These are phyloP conservation scores for Arthrobotrys megalospora DNA, from an alignment of 2,329 filamentous ascomycete species.

Conservation along the genomic window DNA sequence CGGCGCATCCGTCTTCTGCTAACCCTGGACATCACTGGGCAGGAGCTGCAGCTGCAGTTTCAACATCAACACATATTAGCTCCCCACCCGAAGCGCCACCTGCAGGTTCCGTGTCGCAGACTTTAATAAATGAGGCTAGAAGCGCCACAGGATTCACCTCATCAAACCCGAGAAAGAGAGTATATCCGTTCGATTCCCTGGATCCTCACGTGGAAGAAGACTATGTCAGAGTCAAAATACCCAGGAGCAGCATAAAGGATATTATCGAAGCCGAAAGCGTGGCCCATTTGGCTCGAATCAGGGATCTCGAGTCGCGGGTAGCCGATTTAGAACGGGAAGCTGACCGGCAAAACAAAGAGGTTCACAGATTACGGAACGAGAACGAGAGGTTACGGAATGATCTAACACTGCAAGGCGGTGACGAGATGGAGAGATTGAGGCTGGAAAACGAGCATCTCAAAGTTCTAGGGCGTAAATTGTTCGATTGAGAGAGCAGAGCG, in stretches of 20 bases:
- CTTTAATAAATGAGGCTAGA: constrained; percentile 43
- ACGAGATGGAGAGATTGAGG: constrained; percentile 55
- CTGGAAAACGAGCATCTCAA: constrained; percentile 58
- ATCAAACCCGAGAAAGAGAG: constrained; percentile 56
- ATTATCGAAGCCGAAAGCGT: constrained; percentile 42
- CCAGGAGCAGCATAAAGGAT: constrained; percentile 48
- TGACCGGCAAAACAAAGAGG: constrained; percentile 51
- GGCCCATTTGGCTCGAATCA: constrained; percentile 22
- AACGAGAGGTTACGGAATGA: constrained; percentile 57
- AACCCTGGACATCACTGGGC: constrained; percentile 57
- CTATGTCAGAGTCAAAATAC: constrained; percentile 51
- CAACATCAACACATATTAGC: constrained; percentile 58
- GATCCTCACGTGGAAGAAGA: constrained; percentile 53
- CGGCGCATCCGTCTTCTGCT: constrained; percentile 58
- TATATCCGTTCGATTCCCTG: constrained; percentile 53
- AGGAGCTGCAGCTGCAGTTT: constrained; percentile 53
- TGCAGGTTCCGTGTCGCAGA: constrained; percentile 45
- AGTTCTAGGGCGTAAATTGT: constrained; percentile 54
- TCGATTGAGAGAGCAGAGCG: constrained; percentile 30
- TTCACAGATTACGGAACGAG: constrained; percentile 49
- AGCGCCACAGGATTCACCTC: constrained; percentile 51
- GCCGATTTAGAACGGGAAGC: constrained; percentile 45
- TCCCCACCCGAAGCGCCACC: constrained; percentile 59
- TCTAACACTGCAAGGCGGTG: constrained; percentile 55
- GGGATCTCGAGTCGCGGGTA: constrained; percentile 44